Evolutionary conservation across 139 green algal species (phyloP), one percentile per base, ranked within the genome.

Genomic region (Cymbomonas tetramitiformis): DNA sequence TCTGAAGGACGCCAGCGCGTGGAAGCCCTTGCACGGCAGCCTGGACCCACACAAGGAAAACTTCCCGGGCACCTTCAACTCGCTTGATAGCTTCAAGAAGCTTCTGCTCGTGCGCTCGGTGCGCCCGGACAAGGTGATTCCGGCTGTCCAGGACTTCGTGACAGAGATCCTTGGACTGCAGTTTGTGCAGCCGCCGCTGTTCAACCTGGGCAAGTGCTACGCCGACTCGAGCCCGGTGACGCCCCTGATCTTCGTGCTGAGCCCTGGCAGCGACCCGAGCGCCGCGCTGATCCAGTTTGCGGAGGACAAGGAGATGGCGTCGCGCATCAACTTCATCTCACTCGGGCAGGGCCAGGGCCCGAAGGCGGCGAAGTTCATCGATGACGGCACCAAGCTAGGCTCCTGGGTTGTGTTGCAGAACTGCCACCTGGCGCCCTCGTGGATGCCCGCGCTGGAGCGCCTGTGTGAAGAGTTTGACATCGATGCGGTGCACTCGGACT

Each of bases 91-190:
- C 3, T 83, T 88, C 69, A 34, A 86, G 58, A 62, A 66, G 3
- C 72, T 89, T 8, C 26, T 83, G 5, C 47, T 76, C 43, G 71
- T 89, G 51, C 57, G 77, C 29, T 67, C 51, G 46, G 61, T 86
- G 1, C 74, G 76, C 10, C 65, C 61, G n/a, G 76, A 84, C 60
- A 80, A 80, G 60, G 31, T 80, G 24, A 67, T 80, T 23, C 68
- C 68, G 0, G 77, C 68, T 9, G 44, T 84, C 23, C 74, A 60
- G 7, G 19, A 36, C 41, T 84, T 75, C 67, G 69, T 84, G 33
- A 60, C 68, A 15, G 66, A 80, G 23, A 59, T 46, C 3, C 59
- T 86, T 64, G 81, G 81, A 25, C 50, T 58, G 34, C 69, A 72
- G 32, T 90, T 85, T 65, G 74, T 64, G 9, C 40, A 64, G 48